These are phyloP conservation scores for Botrytis tulipae DNA, from an alignment of 2,329 filamentous ascomycete species.

Conservation along the genomic window DNA sequence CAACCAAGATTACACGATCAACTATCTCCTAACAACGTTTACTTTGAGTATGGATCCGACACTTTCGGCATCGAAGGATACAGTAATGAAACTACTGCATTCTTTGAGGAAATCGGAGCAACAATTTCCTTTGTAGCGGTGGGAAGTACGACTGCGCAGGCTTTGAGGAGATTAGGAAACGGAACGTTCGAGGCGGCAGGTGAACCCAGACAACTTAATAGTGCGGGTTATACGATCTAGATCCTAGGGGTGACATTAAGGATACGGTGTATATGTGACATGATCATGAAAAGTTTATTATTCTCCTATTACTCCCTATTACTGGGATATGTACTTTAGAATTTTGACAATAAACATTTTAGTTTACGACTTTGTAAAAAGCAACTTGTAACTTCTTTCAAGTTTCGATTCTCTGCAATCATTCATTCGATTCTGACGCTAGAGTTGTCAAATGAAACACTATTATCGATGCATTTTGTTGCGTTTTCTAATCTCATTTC, in stretches of 20 bases:
- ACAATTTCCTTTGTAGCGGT: slow-evolving; percentile 60
- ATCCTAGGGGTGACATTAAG: neutral
- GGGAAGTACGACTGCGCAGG: slow-evolving; percentile 60
- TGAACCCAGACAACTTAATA: slow-evolving; percentile 72
- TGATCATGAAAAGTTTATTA: neutral
- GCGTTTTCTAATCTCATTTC: neutral
- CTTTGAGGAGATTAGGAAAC: slow-evolving; percentile 56
- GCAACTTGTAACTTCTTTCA: neutral
- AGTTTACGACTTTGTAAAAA: neutral
- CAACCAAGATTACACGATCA: slow-evolving; percentile 64
- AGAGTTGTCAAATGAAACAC: fast-evolving
- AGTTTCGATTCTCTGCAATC: neutral
- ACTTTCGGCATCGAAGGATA: slow-evolving; percentile 45
- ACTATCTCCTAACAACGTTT: slow-evolving; percentile 54
- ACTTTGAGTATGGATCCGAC: slow-evolving; percentile 52
- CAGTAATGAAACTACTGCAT: slow-evolving; percentile 59
- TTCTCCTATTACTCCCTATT: neutral
- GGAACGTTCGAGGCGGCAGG: slow-evolving; percentile 73
- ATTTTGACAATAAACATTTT: neutral
- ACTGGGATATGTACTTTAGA: neutral
- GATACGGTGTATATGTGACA: neutral
- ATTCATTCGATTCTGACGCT: neutral
- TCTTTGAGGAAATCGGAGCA: slow-evolving; percentile 55
- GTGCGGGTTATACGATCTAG: slow-evolving; percentile 58
- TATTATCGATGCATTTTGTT: neutral